Percentiles rank a stretch among this genome's conserved stretches.
Evolutionary conservation across 2,329 filamentous ascomycete species (phyloP).

Genomic region (Ceratocystis ficicola): DNA sequence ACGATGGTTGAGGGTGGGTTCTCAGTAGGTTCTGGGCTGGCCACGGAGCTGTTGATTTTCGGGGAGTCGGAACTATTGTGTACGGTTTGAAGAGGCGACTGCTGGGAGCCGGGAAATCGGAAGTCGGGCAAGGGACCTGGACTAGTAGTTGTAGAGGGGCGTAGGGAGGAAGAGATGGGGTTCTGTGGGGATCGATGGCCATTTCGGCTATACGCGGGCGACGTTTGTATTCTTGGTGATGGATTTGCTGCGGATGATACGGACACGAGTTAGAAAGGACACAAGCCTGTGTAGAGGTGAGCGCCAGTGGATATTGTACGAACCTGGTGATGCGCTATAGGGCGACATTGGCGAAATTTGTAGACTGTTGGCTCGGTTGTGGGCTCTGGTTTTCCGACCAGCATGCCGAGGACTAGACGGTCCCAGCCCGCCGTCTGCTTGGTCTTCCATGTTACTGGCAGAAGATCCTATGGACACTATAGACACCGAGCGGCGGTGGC

Average conservation of each 20-base stretch:
- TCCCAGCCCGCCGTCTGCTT: constrained; percentile 24
- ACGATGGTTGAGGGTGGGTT: constrained; percentile 1
- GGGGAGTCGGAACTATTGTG: constrained; percentile 27
- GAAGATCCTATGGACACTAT: constrained; percentile 64
- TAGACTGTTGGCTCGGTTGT: constrained; percentile 68
- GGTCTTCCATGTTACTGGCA: constrained; percentile 38
- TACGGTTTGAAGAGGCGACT: constrained; percentile 31
- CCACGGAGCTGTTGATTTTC: constrained; percentile 30
- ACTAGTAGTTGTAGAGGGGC: constrained; percentile 29
- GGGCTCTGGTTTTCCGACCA: constrained; percentile 36
- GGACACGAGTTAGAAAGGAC: not conserved
- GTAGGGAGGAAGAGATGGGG: constrained; percentile 27
- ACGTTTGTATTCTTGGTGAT: constrained; percentile 35
- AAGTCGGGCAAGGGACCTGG: constrained; percentile 42
- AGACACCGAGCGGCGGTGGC: constrained; percentile 62
- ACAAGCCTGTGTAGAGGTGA: not conserved
- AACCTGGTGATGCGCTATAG: constrained; percentile 32
- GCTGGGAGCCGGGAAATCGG: constrained; percentile 41
- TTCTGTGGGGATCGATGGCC: constrained; percentile 21
- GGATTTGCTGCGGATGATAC: constrained; percentile 29
- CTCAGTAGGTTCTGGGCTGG: not conserved
- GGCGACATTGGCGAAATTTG: constrained; percentile 50
- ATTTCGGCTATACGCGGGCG: constrained; percentile 41
- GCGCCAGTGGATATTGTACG: constrained; percentile 23
- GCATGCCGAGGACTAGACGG: constrained; percentile 16